Evolutionary conservation across 2,329 filamentous ascomycete species (phyloP).

Genomic region (Xylariaceae sp.): DNA sequence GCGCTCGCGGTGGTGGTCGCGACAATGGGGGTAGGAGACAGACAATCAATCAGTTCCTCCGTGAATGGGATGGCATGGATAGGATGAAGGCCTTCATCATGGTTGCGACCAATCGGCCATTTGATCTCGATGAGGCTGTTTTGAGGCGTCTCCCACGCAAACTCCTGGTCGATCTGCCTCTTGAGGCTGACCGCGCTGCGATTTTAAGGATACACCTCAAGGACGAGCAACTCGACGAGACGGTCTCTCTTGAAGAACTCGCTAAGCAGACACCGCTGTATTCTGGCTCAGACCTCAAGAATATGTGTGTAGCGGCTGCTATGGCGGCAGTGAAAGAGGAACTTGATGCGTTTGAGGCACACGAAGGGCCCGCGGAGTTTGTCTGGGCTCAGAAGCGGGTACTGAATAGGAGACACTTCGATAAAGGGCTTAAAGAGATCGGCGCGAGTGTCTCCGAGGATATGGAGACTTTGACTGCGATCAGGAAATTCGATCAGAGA

Average conservation of each 20-base stretch:
- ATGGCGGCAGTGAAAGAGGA: constrained; percentile 77
- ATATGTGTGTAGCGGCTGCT: constrained; percentile 74
- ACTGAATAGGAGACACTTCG: constrained; percentile 70
- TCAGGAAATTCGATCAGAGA: constrained; percentile 92
- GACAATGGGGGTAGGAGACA: constrained; percentile 74
- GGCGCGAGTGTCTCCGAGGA: constrained; percentile 90
- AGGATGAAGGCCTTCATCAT: constrained; percentile 90
- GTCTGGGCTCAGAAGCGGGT: constrained; percentile 66
- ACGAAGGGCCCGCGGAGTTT: constrained; percentile 35
- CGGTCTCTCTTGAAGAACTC: constrained; percentile 58
- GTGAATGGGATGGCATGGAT: constrained; percentile 91
- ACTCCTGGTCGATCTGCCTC: constrained; percentile 69
- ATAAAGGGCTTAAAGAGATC: constrained; percentile 81
- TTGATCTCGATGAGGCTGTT: constrained; percentile 87
- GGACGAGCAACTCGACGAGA: constrained; percentile 58
- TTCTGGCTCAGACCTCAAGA: constrained; percentile 80
- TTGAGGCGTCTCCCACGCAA: constrained; percentile 71
- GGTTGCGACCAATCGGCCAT: constrained; percentile 94
- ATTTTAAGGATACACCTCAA: constrained; percentile 70
- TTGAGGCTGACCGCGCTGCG: constrained; percentile 59
- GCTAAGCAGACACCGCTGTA: constrained; percentile 70
- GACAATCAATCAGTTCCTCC: constrained; percentile 92
- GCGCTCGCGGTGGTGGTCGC: constrained; percentile 64
- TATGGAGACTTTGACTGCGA: constrained; percentile 79
- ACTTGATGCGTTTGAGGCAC: constrained; percentile 36